Conservation (phyloP, 768 basidiomycete species). For the Macrolepiota fuliginosa region DNA sequence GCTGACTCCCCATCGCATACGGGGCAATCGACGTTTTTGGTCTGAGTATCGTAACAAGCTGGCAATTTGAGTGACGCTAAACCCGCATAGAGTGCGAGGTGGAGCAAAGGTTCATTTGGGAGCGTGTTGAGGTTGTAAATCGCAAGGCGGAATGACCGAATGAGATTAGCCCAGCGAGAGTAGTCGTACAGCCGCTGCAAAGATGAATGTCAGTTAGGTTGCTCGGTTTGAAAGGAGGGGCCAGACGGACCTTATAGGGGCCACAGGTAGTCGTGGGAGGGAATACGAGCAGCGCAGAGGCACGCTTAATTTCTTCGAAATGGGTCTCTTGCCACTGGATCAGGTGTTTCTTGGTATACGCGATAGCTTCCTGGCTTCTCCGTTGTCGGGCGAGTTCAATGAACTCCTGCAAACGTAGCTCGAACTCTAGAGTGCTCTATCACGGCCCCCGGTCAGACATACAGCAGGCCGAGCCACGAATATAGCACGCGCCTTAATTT, state of each 20-base stretch:
- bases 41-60: slow-evolving; percentile 63
- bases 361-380: slow-evolving; percentile 73
- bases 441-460: not conserved
- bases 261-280: slow-evolving; percentile 66
- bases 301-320: slow-evolving; percentile 71
- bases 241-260: slow-evolving; percentile 68
- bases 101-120: slow-evolving; percentile 82
- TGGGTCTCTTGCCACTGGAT: slow-evolving; percentile 83
- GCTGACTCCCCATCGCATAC: slow-evolving; percentile 69
- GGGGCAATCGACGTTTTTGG: slow-evolving; percentile 85
- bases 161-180: slow-evolving; percentile 72
- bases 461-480: not conserved
- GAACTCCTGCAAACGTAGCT: slow-evolving; percentile 92
- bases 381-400: slow-evolving; percentile 82
- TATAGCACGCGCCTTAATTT: slow-evolving; percentile 65
- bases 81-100: slow-evolving; percentile 89
- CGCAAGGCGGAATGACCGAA: slow-evolving; percentile 77
- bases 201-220: slow-evolving; percentile 7
- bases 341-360: slow-evolving; percentile 81
- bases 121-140: slow-evolving; percentile 87
- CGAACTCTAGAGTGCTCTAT: slow-evolving; percentile 94
- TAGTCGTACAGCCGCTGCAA: slow-evolving; percentile 79
- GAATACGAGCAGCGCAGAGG: slow-evolving; percentile 75
- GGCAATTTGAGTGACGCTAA: slow-evolving; percentile 89
- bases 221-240: not conserved